Conservation (phyloP, 2,329 filamentous ascomycete genomes). For the Clonostachys byssicola region DNA sequence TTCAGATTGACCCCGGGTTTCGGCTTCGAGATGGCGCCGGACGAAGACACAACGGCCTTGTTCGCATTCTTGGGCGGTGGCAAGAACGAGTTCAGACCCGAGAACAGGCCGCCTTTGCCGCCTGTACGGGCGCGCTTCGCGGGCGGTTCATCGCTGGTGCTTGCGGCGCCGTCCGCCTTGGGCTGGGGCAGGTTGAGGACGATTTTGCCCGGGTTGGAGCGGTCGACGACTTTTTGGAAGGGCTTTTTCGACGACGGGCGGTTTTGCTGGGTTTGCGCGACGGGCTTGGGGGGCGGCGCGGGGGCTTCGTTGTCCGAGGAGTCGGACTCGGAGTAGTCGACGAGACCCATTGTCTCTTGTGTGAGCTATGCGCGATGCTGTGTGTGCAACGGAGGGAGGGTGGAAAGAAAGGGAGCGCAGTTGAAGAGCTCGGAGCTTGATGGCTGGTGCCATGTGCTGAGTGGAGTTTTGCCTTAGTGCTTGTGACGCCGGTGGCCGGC, state of each 20-base stretch:
- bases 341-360: constrained; percentile 60
- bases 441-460: neutral
- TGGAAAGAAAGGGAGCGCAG: neutral
- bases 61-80: constrained; percentile 71
- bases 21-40: constrained; percentile 15
- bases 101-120: constrained; percentile 55
- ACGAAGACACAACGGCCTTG: constrained; percentile 15
- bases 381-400: too few relatives aligned
- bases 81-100: constrained; percentile 81
- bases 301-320: constrained; percentile 38
- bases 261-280: constrained; percentile 17
- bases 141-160: constrained; percentile 38
- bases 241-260: constrained; percentile 51
- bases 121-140: constrained; percentile 64
- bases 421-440: neutral
- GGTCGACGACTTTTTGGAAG: constrained; percentile 78
- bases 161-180: constrained; percentile 24
- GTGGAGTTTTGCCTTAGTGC: neutral
- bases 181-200: constrained; percentile 66
- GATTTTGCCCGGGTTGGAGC: constrained; percentile 79
- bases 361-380: too few relatives aligned
- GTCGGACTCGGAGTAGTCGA: constrained; percentile 83
- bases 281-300: neutral
- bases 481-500: neutral
- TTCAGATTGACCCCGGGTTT: constrained; percentile 59